A percentile compares a stretch with the other conserved stretches of the same genome.
These are phyloP conservation scores for Pleurotus salmoneostramineus DNA, from an alignment of 768 basidiomycete genomes.

Conservation along the genomic window DNA sequence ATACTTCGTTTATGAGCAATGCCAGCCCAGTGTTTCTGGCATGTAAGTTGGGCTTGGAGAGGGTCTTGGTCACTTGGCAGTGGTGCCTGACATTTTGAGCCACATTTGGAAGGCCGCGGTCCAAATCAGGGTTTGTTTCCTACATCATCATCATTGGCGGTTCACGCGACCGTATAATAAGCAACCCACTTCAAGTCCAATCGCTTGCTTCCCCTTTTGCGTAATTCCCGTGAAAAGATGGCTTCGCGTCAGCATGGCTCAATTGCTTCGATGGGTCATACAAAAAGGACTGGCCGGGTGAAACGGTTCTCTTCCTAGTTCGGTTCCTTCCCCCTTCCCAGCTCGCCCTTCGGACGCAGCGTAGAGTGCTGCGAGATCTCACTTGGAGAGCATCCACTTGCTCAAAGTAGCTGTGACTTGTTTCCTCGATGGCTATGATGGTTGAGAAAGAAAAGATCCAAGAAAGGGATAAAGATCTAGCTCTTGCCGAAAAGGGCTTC, in stretches of 20 bases:
- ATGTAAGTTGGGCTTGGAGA: too few relatives aligned
- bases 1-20: too few relatives aligned
- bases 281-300: not conserved
- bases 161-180: not conserved
- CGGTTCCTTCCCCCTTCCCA: not conserved
- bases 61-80: too few relatives aligned
- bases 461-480: not conserved
- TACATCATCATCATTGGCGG: too few relatives aligned
- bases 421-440: not conserved
- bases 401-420: too few relatives aligned
- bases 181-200: not conserved
- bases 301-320: not conserved
- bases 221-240: not conserved
- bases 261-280: not conserved
- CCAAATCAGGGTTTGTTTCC: too few relatives aligned
- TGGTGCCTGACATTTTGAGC: too few relatives aligned
- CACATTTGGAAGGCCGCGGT: too few relatives aligned
- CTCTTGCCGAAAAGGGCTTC: constrained; percentile 1
- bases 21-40: too few relatives aligned
- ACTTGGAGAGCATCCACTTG: not conserved
- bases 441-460: not conserved
- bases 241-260: not conserved
- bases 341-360: too few relatives aligned
- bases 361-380: not conserved
- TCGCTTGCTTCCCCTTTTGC: not conserved